Evolutionary conservation across 306 rosid species (phyloP), one percentile per base, ranked within the genome.

Genomic region (Trichosanthes cucumerina): DNA sequence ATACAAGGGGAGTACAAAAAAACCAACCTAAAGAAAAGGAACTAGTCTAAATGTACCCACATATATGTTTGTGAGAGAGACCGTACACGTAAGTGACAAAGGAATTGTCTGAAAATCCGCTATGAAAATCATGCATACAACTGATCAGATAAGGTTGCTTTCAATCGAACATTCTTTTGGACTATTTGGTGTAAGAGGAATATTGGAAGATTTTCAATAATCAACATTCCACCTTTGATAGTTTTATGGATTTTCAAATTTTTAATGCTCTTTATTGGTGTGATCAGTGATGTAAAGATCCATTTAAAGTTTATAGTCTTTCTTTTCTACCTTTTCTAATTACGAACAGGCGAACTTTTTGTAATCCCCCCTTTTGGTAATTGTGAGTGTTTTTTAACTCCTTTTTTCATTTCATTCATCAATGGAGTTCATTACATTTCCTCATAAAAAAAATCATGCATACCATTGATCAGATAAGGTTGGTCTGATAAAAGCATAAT

Each of bases 391-490:
- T 33, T 31, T 16, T 63, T 36, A 2, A 63, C 43, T 63, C 12
- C 43, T 31, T 63, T 63, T 58, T 59, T 63, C 6, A 34, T 64
- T 33, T 63, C 44, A 63, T 63, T 63, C 23, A 33, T 15, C 70
- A 33, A 58, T 23, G 9, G 15, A 63, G 12, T 8, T 26, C 4
- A 60, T 26, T 10, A 59, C 1, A 7, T 59, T 10, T 62, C 21
- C 31, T 62, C 18, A 12, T 33, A 6, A 3, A 33, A 64, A 63
- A 63, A 72, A 74, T 34, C 53, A 71, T 66, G 54, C 87, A 75
- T 92, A 94, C 98, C 98, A 94, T 83, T 90, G 94, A 85, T 94
- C 89, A 63, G 97, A 88, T 56, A 94, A 88, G 66, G 93, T 89
- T 81, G 98, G 98, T 83, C 94, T 85, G 81, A 94, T 92, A 71